Evolutionary conservation across 768 basidiomycete genomes (phyloP).

Genomic region (Mycena epipterygia): DNA sequence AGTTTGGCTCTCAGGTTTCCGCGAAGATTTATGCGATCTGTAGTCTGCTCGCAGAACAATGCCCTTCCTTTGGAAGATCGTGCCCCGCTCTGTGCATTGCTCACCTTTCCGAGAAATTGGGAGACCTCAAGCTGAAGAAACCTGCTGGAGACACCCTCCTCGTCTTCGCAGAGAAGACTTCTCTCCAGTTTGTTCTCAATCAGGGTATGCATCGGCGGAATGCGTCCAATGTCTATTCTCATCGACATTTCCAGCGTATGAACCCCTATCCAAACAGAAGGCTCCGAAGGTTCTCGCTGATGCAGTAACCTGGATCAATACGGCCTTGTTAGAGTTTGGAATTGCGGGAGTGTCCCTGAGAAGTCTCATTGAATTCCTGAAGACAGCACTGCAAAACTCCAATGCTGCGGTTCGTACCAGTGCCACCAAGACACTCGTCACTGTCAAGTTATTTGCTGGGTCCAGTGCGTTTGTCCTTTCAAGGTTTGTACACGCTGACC

Average conservation of each 20-base stretch:
- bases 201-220: conserved; percentile 72
- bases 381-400: conserved; percentile 88
- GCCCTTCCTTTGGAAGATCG: conserved; percentile 87
- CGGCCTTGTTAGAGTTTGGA: conserved; percentile 90
- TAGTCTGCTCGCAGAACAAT: conserved; percentile 77
- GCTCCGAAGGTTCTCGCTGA: conserved; percentile 98
- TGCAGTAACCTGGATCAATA: conserved; percentile 89
- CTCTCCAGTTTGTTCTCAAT: conserved; percentile 92
- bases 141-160: conserved; percentile 91
- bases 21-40: conserved; percentile 90
- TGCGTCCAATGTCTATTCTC: conserved; percentile 1
- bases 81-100: conserved; percentile 86
- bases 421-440: conserved; percentile 94
- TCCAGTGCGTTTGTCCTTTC: conserved; percentile 64
- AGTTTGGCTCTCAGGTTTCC: conserved; percentile 74
- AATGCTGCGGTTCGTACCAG: conserved; percentile 94
- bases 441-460: conserved; percentile 92
- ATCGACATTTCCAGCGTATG: conserved; percentile 74
- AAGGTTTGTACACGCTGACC: not conserved
- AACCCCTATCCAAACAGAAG: conserved; percentile 94
- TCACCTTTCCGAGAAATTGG: conserved; percentile 93
- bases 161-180: conserved; percentile 91
- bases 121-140: conserved; percentile 97
- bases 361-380: conserved; percentile 91
- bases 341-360: conserved; percentile 88